These are phyloP conservation scores for Emergomyces orientalis DNA, from an alignment of 2,329 filamentous ascomycete species.

Conservation along the genomic window DNA sequence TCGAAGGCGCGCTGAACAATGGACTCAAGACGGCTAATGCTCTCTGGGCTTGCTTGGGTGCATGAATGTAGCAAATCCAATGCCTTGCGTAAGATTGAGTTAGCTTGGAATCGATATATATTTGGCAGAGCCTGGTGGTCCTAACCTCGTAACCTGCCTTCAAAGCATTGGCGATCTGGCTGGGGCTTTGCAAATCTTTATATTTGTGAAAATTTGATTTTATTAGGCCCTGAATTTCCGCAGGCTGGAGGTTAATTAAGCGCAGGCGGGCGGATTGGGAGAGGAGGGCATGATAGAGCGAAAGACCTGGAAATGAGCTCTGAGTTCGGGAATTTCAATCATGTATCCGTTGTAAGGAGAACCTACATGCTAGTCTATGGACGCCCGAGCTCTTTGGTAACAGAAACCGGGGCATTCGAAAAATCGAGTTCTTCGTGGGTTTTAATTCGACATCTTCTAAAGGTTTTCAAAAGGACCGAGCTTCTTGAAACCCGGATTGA, in stretches of 20 bases:
- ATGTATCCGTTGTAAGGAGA: background rate
- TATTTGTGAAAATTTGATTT: slow-evolving; percentile 32
- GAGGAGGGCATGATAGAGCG: slow-evolving; percentile 39
- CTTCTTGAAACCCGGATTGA: background rate
- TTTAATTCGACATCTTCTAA: background rate
- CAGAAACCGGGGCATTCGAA: slow-evolving; percentile 31
- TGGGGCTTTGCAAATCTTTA: slow-evolving; percentile 31
- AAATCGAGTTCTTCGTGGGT: background rate
- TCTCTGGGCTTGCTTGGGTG: slow-evolving; percentile 21
- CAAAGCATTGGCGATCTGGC: slow-evolving; percentile 31
- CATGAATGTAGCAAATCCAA: slow-evolving; percentile 32
- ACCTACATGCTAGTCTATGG: slow-evolving; percentile 39
- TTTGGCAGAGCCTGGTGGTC: background rate
- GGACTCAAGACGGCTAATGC: slow-evolving; percentile 19
- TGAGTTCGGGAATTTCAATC: background rate
- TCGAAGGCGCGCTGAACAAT: slow-evolving; percentile 23
- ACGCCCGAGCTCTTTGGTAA: slow-evolving; percentile 28
- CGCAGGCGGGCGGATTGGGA: slow-evolving; percentile 31
- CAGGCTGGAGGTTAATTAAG: slow-evolving; percentile 17
- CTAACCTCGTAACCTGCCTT: slow-evolving; percentile 36
- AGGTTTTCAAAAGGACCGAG: background rate
- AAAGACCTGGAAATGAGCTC: slow-evolving; percentile 27
- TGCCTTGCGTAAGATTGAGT: slow-evolving; percentile 21
- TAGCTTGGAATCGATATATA: slow-evolving; percentile 3
- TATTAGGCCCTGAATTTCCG: slow-evolving; percentile 23